Conservation (phyloP, 192 early-diverging fungal genomes). For the Jimgerdemannia lactiflua region DNA sequence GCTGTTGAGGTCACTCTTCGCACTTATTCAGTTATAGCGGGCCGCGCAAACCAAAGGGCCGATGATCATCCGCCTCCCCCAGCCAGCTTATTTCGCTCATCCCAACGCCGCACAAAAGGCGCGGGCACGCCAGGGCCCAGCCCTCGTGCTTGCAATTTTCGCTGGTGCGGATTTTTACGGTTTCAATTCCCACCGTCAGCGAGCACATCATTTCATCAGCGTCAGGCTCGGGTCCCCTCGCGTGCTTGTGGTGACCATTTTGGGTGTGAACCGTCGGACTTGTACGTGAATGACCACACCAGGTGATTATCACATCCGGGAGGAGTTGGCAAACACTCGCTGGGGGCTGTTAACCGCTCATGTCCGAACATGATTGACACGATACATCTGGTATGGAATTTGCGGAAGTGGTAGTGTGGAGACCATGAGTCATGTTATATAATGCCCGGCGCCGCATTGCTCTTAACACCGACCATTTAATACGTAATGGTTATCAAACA, state of each 20-base stretch:
- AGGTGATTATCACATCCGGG: too few relatives aligned
- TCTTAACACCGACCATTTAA: too few relatives aligned
- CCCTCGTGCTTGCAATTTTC: background rate
- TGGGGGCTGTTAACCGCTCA: too few relatives aligned
- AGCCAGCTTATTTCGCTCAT: background rate
- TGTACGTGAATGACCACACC: background rate
- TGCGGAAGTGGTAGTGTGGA: too few relatives aligned
- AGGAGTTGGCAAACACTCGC: too few relatives aligned
- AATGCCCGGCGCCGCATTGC: too few relatives aligned
- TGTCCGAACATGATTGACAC: too few relatives aligned
- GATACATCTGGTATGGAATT: too few relatives aligned
- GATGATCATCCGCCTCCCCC: background rate
- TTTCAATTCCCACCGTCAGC: background rate
- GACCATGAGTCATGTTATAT: too few relatives aligned
- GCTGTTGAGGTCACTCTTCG: background rate
- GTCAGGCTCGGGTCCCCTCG: background rate
- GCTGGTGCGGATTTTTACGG: background rate
- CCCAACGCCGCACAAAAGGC: background rate
- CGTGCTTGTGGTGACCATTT: background rate
- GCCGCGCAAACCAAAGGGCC: too few relatives aligned
- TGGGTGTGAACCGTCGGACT: background rate
- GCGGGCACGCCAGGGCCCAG: too few relatives aligned
- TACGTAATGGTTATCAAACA: too few relatives aligned
- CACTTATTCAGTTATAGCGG: background rate
- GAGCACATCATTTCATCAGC: background rate